These are phyloP conservation scores for Thielaviopsis ethacetica DNA, from an alignment of 2,329 filamentous ascomycete species.

Conservation along the genomic window DNA sequence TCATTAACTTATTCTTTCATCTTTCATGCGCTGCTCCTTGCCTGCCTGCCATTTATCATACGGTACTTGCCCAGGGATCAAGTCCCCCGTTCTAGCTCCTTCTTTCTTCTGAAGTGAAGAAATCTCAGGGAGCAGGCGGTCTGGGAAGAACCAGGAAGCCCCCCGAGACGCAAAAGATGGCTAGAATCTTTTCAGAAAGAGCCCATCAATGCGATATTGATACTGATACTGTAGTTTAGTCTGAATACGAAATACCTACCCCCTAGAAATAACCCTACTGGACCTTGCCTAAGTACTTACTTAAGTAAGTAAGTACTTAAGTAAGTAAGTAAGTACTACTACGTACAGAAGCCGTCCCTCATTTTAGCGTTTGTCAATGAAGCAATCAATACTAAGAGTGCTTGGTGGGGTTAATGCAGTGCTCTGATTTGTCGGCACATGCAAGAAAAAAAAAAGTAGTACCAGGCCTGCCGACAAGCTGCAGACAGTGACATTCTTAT, in stretches of 20 bases:
- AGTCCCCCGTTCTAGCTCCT: background rate
- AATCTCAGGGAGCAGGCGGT: background rate
- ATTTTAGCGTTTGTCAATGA: background rate
- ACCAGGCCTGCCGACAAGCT: slow-evolving; percentile 4
- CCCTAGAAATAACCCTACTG: no score
- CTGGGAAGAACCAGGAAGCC: background rate
- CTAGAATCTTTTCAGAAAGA: no score
- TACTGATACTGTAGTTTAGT: no score
- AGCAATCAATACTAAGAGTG: background rate
- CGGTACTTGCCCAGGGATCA: background rate
- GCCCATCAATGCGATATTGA: no score
- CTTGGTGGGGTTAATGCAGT: background rate
- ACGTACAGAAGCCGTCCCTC: no score
- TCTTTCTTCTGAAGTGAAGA: background rate
- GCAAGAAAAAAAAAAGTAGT: background rate
- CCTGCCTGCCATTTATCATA: background rate
- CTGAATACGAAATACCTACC: no score
- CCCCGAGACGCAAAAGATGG: no score
- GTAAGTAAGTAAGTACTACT: no score
- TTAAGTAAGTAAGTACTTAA: no score
- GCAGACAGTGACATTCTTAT: background rate
- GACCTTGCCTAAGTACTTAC: no score
- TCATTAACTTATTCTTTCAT: background rate
- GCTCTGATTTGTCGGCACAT: background rate
- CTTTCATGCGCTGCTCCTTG: background rate